Conservation (phyloP, 116 monocot species). For the Dioscorea cayenensis region DNA sequence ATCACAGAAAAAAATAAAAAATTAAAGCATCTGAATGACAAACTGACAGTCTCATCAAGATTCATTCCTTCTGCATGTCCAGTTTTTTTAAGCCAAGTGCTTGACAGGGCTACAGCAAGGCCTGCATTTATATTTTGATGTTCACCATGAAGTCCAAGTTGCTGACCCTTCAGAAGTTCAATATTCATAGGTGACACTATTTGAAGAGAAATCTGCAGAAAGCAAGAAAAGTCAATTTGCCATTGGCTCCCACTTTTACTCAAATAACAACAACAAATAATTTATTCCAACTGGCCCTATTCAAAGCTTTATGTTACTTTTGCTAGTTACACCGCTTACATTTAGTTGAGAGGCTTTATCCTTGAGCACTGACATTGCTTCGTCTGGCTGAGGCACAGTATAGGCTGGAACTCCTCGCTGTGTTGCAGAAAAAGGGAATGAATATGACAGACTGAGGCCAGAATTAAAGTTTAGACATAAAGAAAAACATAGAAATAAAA, state of each 20-base stretch:
- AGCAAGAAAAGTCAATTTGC: too few species aligned
- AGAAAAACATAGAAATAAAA: not conserved
- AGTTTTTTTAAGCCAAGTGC: slow-evolving; percentile 60
- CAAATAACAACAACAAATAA: slow-evolving; percentile 7
- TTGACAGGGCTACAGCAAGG: slow-evolving; percentile 72
- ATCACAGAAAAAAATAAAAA: not conserved
- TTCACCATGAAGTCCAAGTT: slow-evolving; percentile 85
- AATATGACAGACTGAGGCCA: not conserved
- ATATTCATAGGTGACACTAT: slow-evolving; percentile 55
- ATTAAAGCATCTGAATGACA: not conserved
- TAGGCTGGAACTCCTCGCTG: slow-evolving; percentile 79
- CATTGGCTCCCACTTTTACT: too few species aligned
- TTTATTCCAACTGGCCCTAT: not conserved
- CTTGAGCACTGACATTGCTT: slow-evolving; percentile 75
- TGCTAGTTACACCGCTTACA: slow-evolving; percentile 32
- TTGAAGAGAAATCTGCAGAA: slow-evolving; percentile 55
- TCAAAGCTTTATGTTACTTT: not conserved
- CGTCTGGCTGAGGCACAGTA: slow-evolving; percentile 84
- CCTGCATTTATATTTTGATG: slow-evolving; percentile 88
- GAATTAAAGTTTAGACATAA: not conserved
- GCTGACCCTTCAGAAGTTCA: slow-evolving; percentile 39
- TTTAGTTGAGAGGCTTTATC: slow-evolving; percentile 62
- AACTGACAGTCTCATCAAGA: slow-evolving; percentile 38
- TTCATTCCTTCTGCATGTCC: slow-evolving; percentile 28
- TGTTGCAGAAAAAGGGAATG: not conserved